Percentiles rank a stretch among this genome's conserved stretches.
These are phyloP conservation scores for Leucogyrophana mollusca DNA, from an alignment of 768 basidiomycete genomes.

Conservation along the genomic window DNA sequence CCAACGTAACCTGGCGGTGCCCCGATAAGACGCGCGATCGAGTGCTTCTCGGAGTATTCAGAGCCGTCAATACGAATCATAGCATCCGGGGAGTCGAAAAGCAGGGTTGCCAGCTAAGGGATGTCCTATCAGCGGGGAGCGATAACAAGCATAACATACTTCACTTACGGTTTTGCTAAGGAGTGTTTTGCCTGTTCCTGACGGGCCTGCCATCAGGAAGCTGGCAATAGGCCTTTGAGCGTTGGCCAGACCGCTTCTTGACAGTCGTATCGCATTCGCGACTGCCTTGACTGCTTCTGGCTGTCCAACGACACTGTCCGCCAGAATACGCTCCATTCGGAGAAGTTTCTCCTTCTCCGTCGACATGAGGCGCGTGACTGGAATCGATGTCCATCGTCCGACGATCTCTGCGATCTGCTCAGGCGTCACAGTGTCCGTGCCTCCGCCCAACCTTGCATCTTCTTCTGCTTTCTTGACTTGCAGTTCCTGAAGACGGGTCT, in stretches of 20 bases:
- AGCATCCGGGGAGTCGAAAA: constrained; percentile 90
- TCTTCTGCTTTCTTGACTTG: constrained; percentile 76
- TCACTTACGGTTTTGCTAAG: constrained; percentile 80
- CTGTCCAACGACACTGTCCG: constrained; percentile 82
- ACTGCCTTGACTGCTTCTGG: constrained; percentile 89
- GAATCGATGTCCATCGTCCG: constrained; percentile 89
- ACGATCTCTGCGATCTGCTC: constrained; percentile 96
- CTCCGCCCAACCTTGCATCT: constrained; percentile 47
- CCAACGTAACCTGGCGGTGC: constrained; percentile 89
- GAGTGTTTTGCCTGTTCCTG: constrained; percentile 88
- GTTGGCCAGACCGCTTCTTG: constrained; percentile 91
- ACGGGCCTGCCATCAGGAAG: constrained; percentile 91
- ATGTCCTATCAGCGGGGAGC: constrained; percentile 5
- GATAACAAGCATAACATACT: background rate
- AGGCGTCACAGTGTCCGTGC: constrained; percentile 72
- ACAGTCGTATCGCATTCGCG: constrained; percentile 90
- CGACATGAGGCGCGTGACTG: constrained; percentile 83
- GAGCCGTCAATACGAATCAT: constrained; percentile 93
- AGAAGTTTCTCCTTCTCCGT: constrained; percentile 89
- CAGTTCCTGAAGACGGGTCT: constrained; percentile 65
- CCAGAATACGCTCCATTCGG: constrained; percentile 81
- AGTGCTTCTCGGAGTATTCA: constrained; percentile 87
- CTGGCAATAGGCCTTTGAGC: constrained; percentile 86
- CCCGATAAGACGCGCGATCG: constrained; percentile 68
- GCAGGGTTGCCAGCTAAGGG: constrained; percentile 73